Conservation (phyloP, 441 rosid species). For the Rhodomyrtus psidioides region DNA sequence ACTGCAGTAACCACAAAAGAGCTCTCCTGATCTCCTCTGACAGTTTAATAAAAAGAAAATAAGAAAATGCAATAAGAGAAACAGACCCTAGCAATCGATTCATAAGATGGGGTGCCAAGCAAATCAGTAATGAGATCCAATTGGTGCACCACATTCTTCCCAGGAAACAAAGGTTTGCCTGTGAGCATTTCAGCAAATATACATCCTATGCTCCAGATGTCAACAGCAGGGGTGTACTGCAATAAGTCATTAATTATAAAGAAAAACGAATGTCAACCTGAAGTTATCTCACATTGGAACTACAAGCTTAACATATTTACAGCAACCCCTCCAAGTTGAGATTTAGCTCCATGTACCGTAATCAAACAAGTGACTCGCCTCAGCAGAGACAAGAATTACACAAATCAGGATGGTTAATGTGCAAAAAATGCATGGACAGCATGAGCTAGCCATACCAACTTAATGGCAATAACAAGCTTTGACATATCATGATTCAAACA, state of each 20-base stretch:
- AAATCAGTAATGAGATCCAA: conserved; percentile 90
- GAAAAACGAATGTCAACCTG: neutral
- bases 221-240: conserved; percentile 3
- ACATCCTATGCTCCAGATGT: conserved; percentile 1
- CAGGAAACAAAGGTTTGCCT: conserved; percentile 15
- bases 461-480: neutral
- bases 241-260: neutral
- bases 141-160: conserved; percentile 68
- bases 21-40: neutral
- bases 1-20: neutral
- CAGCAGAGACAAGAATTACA: neutral
- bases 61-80: neutral
- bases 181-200: conserved; percentile 8
- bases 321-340: neutral
- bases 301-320: neutral
- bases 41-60: conserved; percentile 16
- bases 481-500: neutral
- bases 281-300: neutral
- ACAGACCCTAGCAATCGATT: conserved; percentile 73
- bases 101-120: conserved; percentile 84
- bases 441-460: neutral
- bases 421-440: neutral
- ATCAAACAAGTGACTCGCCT: neutral
- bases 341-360: neutral
- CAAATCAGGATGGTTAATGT: neutral